Conservation (phyloP, 1,284 basidiomycete genomes). For the Pterulicium gracile region DNA sequence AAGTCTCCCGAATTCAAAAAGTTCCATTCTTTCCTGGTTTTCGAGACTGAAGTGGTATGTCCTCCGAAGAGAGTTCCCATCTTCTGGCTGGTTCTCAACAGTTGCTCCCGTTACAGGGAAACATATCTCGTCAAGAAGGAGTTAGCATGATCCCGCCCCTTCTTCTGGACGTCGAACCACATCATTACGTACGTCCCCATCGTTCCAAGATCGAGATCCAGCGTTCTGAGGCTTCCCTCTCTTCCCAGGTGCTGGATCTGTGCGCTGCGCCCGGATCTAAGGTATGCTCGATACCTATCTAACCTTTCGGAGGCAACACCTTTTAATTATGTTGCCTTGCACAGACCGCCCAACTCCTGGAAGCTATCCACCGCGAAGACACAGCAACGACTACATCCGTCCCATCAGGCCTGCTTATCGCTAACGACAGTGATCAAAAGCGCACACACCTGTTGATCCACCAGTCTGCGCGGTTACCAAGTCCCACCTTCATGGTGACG, state of each 20-base stretch:
- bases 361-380: constrained; percentile 73
- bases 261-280: constrained; percentile 99
- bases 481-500: constrained; percentile 88
- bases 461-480: constrained; percentile 91
- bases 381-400: constrained; percentile 48
- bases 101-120: constrained; percentile 48
- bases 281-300: constrained; percentile 24
- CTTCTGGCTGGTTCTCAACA: neutral
- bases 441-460: constrained; percentile 96
- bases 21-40: constrained; percentile 95
- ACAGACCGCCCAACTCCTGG: constrained; percentile 83
- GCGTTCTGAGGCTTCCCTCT: constrained; percentile 5
- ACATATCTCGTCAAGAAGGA: constrained; percentile 93
- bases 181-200: constrained; percentile 55
- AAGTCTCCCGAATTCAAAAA: constrained; percentile 92
- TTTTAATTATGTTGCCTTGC: constrained; percentile 11
- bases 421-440: constrained; percentile 90
- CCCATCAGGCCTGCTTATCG: constrained; percentile 73
- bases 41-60: constrained; percentile 91
- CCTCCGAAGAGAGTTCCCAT: neutral
- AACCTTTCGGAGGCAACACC: constrained; percentile 7
- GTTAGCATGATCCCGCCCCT: constrained; percentile 98
- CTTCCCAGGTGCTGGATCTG: constrained; percentile 82
- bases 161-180: constrained; percentile 88
- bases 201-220: neutral